Evolutionary conservation across 1,284 basidiomycete genomes (phyloP).

Genomic region (Ustilago cynodontis): DNA sequence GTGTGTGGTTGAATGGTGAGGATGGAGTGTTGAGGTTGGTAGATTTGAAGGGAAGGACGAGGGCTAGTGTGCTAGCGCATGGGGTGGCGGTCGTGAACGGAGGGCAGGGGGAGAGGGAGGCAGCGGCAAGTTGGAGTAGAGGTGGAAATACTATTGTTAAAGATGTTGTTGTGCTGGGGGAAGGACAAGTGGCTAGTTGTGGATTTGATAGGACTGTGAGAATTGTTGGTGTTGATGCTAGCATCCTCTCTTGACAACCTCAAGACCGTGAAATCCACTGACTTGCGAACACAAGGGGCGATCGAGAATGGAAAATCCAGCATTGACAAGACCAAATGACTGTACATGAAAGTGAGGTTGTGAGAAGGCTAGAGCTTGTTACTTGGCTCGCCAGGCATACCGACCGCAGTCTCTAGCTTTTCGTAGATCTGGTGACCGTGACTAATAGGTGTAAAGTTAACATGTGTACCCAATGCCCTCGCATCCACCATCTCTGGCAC

Average conservation of each 20-base stretch:
- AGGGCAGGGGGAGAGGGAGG: slow-evolving; percentile 1
- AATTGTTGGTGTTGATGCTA: slow-evolving; percentile 16
- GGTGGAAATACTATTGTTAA: slow-evolving; percentile 67
- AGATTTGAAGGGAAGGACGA: slow-evolving; percentile 49
- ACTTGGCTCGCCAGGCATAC: slow-evolving; percentile 49
- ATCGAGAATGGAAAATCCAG: neutral
- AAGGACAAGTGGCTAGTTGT: slow-evolving; percentile 56
- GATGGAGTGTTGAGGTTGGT: slow-evolving; percentile 62
- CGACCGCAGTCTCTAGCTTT: slow-evolving; percentile 55
- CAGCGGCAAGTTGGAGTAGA: slow-evolving; percentile 45
- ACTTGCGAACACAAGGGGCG: neutral
- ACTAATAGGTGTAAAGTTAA: slow-evolving; percentile 45
- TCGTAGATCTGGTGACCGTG: slow-evolving; percentile 61
- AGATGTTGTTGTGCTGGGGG: slow-evolving; percentile 50
- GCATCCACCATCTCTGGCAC: slow-evolving; percentile 81
- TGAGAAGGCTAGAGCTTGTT: slow-evolving; percentile 36
- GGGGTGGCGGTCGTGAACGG: slow-evolving; percentile 17
- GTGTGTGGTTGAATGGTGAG: slow-evolving; percentile 61
- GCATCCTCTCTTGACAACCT: neutral
- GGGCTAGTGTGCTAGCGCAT: slow-evolving; percentile 50
- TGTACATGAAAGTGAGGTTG: neutral
- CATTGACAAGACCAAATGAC: neutral
- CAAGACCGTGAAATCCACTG: too few relatives aligned
- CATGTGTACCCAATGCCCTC: slow-evolving; percentile 74
- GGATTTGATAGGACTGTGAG: slow-evolving; percentile 62